A percentile compares a stretch with the other conserved stretches of the same genome.
Evolutionary conservation across 441 rosid species (phyloP).

Genomic region (Codiaeum variegatum): DNA sequence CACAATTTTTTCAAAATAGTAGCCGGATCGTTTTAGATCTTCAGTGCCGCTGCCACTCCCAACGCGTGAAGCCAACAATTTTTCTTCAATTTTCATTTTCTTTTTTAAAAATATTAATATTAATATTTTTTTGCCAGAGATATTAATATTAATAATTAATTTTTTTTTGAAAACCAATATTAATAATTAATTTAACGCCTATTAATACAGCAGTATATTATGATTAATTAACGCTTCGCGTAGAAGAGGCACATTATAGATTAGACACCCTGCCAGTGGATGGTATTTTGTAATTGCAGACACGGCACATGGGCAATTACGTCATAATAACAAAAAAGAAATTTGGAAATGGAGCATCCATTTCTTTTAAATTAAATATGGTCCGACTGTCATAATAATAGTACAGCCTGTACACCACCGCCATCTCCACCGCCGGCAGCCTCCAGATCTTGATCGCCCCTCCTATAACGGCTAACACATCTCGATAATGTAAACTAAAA

Average conservation of each 20-base stretch:
- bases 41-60: too few species aligned
- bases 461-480: neutral
- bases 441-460: neutral
- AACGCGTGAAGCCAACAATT: neutral
- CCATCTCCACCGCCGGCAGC: neutral
- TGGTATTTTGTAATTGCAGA: neutral
- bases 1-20: neutral
- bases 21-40: too few species aligned
- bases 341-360: neutral
- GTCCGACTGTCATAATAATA: neutral
- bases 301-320: neutral
- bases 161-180: too few species aligned
- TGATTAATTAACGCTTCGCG: neutral
- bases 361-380: neutral
- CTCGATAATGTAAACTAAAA: neutral
- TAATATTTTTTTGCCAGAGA: too few species aligned
- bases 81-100: neutral
- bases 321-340: neutral
- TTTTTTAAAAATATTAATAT: neutral
- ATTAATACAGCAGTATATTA: too few species aligned
- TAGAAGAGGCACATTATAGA: neutral
- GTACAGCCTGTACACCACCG: slow-evolving; percentile 2
- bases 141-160: too few species aligned
- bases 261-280: neutral
- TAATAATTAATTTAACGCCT: too few species aligned